Conservation (phyloP, 768 basidiomycete genomes). For the Gymnopilus junonius region DNA sequence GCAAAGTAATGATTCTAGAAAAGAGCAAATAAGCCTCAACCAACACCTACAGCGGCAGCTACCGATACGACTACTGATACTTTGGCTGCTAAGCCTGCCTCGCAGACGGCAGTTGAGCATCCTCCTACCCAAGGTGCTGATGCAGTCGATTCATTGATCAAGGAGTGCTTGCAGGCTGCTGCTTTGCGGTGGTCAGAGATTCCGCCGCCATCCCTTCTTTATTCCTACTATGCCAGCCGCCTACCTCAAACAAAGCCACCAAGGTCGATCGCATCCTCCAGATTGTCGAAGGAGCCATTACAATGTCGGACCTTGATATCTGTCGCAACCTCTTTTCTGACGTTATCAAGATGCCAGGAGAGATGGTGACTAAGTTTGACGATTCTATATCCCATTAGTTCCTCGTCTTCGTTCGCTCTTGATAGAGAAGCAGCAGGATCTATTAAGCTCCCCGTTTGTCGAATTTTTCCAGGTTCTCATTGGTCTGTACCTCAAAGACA, state of each 20-base stretch:
- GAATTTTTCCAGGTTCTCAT: conserved; percentile 33
- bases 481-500: conserved; percentile 29
- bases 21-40: conserved; percentile 8
- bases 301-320: conserved; percentile 20
- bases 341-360: conserved; percentile 20
- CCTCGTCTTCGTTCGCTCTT: conserved; percentile 26
- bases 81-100: not conserved
- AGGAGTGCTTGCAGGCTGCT: conserved; percentile 19
- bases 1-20: conserved; percentile 17
- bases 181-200: conserved; percentile 24
- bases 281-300: conserved; percentile 28
- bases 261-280: conserved; percentile 23
- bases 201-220: not conserved
- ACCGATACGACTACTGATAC: not conserved
- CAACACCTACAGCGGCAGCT: not conserved
- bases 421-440: conserved; percentile 15
- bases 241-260: conserved; percentile 8
- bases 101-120: not conserved
- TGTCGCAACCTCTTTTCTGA: conserved; percentile 27
- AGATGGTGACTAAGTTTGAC: conserved; percentile 22
- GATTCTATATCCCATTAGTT: conserved; percentile 26
- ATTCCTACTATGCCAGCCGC: not conserved
- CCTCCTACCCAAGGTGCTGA: not conserved
- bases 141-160: conserved; percentile 17
- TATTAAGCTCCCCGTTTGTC: conserved; percentile 29